Evolutionary conservation across 345 rosid species (phyloP).

Genomic region (Raphanus sativus): DNA sequence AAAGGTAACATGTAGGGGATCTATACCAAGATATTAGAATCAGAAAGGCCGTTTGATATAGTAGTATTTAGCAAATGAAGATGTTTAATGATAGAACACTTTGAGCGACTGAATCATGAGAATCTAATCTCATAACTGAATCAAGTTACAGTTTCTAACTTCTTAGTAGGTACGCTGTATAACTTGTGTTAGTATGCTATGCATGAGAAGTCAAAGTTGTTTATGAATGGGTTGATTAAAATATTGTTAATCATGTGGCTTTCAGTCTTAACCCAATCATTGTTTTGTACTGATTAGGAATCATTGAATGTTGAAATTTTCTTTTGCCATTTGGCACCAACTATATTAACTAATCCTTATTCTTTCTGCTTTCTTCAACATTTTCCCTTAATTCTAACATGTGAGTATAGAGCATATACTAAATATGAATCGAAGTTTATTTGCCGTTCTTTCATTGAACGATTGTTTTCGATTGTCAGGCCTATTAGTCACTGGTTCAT

Average conservation of each 20-base stretch:
- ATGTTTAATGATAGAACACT: slow-evolving; percentile 8
- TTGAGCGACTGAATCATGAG: slow-evolving; percentile 20
- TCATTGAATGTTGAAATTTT: slow-evolving; percentile 28
- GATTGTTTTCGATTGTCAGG: not conserved
- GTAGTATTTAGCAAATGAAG: slow-evolving; percentile 8
- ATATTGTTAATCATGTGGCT: slow-evolving; percentile 16
- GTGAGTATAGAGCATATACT: not conserved
- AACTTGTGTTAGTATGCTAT: slow-evolving; percentile 3
- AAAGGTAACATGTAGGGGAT: slow-evolving; percentile 11
- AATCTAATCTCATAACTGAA: slow-evolving; percentile 26
- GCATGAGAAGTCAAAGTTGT: slow-evolving; percentile 29
- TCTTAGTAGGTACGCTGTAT: not conserved
- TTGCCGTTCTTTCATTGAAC: not conserved
- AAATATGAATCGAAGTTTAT: not conserved
- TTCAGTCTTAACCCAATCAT: slow-evolving; percentile 34
- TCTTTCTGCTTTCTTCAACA: slow-evolving; percentile 1
- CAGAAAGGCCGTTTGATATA: slow-evolving; percentile 6
- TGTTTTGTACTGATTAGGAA: slow-evolving; percentile 34
- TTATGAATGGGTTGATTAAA: slow-evolving; percentile 13
- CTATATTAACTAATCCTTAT: slow-evolving; percentile 28
- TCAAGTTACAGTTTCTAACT: slow-evolving; percentile 5
- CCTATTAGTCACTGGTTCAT: not conserved
- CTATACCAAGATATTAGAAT: not conserved
- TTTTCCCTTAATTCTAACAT: not conserved
- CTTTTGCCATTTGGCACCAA: slow-evolving; percentile 34